These are phyloP conservation scores for Viola pubescens DNA, from an alignment of 441 rosid species.

Conservation along the genomic window DNA sequence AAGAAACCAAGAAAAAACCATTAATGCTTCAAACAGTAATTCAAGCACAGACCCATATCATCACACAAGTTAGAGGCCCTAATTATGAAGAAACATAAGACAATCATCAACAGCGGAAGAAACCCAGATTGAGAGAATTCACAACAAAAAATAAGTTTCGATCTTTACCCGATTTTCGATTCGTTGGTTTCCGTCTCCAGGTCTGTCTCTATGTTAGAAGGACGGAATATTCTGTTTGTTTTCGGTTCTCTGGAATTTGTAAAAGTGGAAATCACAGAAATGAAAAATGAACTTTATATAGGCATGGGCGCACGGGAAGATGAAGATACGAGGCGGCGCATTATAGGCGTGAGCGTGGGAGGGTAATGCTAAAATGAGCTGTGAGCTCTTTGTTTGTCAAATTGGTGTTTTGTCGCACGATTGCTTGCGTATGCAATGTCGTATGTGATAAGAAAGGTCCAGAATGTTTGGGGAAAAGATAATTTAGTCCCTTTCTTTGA, in stretches of 20 bases:
- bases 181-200: background rate
- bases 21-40: slow-evolving; percentile 6
- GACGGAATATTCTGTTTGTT: background rate
- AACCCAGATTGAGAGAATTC: slow-evolving; percentile 14
- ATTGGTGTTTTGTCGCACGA: background rate
- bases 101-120: slow-evolving; percentile 5
- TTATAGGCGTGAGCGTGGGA: background rate
- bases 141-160: background rate
- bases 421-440: slow-evolving; percentile 27
- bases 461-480: slow-evolving; percentile 8
- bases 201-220: background rate
- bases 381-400: background rate
- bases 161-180: slow-evolving; percentile 11
- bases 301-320: slow-evolving; percentile 4
- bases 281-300: too few relatives aligned
- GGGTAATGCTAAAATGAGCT: slow-evolving; percentile 22
- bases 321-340: slow-evolving; percentile 23
- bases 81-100: background rate
- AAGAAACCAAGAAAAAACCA: background rate
- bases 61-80: background rate
- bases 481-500: background rate
- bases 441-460: slow-evolving; percentile 11
- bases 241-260: background rate
- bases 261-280: background rate
- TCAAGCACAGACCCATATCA: background rate